Percentiles rank a stretch among this genome's conserved stretches.
These are phyloP conservation scores for Xylariaceae sp. DNA, from an alignment of 2,329 filamentous ascomycete genomes.

Conservation along the genomic window DNA sequence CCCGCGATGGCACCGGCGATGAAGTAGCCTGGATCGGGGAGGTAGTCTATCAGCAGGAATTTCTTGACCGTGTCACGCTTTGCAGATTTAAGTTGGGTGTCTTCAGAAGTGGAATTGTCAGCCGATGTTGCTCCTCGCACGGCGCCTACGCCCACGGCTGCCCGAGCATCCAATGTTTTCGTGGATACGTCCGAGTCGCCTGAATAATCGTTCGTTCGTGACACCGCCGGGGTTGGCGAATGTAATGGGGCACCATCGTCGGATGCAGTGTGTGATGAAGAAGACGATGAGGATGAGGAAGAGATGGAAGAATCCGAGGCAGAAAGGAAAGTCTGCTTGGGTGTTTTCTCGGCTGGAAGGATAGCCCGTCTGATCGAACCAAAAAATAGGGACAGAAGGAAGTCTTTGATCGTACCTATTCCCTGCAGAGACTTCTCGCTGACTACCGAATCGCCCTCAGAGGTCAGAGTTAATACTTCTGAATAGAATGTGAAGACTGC, in stretches of 20 bases:
- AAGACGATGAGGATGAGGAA: conserved; percentile 10
- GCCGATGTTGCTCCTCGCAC: conserved; percentile 18
- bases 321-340: conserved; percentile 17
- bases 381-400: conserved; percentile 70
- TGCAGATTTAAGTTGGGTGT: conserved; percentile 27
- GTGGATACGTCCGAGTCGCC: conserved; percentile 17
- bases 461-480: conserved; percentile 80
- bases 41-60: conserved; percentile 60
- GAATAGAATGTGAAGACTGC: conserved; percentile 89
- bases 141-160: conserved; percentile 15
- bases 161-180: conserved; percentile 11
- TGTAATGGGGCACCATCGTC: conserved; percentile 13
- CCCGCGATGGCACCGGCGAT: conserved; percentile 91
- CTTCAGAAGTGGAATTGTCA: conserved; percentile 20
- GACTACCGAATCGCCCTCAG: conserved; percentile 90
- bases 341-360: conserved; percentile 41
- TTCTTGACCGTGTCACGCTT: conserved; percentile 38
- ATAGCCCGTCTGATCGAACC: conserved; percentile 66
- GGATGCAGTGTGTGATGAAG: conserved; percentile 13
- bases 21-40: conserved; percentile 95
- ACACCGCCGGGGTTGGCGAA: conserved; percentile 8
- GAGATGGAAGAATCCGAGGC: conserved; percentile 12
- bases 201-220: conserved; percentile 14
- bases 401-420: conserved; percentile 76
- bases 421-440: conserved; percentile 88